Conservation (phyloP, 2,329 filamentous ascomycete species). For the Hypoxylon sp. region DNA sequence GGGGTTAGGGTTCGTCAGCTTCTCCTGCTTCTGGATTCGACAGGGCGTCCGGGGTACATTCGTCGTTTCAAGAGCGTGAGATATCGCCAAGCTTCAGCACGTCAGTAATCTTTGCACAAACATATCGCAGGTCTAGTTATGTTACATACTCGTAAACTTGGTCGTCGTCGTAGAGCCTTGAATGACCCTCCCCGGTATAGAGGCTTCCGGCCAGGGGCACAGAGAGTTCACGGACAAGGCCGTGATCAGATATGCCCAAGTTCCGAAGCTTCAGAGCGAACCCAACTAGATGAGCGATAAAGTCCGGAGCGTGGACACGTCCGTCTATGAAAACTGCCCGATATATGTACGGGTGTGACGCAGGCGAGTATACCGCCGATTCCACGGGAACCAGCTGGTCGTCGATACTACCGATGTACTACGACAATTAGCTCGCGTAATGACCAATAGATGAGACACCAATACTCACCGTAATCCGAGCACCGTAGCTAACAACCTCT, state of each 20-base stretch:
- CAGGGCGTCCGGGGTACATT: conserved; percentile 57
- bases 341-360: conserved; percentile 91
- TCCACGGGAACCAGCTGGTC: conserved; percentile 95
- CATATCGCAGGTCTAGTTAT: not conserved
- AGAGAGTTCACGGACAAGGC: conserved; percentile 88
- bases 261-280: conserved; percentile 95
- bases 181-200: conserved; percentile 92
- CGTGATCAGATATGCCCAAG: conserved; percentile 90
- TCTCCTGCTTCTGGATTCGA: conserved; percentile 60
- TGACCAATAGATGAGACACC: not conserved
- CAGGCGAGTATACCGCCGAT: conserved; percentile 87
- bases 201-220: conserved; percentile 88
- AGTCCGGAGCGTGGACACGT: conserved; percentile 89
- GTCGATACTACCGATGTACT: conserved; percentile 90
- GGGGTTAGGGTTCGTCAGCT: conserved; percentile 71
- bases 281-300: conserved; percentile 90
- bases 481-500: conserved; percentile 77
- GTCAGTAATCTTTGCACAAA: conserved; percentile 15
- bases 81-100: conserved; percentile 65
- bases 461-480: conserved; percentile 68
- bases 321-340: conserved; percentile 96
- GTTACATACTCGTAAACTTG: conserved; percentile 77
- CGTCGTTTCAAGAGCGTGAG: conserved; percentile 77
- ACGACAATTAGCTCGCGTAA: conserved; percentile 12
- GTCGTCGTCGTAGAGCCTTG: conserved; percentile 87